Percentiles rank a stretch among this genome's conserved stretches.
Evolutionary conservation across 768 basidiomycete genomes (phyloP).

Genomic region (Tricholomella constricta): DNA sequence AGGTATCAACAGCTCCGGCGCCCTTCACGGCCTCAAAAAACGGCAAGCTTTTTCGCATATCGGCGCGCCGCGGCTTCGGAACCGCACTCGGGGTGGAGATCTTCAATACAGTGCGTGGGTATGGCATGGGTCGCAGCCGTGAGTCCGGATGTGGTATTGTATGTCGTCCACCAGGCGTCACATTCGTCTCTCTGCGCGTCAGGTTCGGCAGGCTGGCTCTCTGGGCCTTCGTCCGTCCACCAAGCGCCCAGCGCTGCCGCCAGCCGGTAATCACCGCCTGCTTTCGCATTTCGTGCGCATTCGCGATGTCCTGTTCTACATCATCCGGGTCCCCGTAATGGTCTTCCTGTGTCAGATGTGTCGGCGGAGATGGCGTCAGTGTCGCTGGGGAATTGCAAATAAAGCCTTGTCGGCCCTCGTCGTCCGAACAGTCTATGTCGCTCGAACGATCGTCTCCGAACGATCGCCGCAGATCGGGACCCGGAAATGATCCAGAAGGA

Average conservation of each 20-base stretch:
- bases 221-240: slow-evolving; percentile 38
- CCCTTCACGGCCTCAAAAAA: slow-evolving; percentile 19
- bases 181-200: slow-evolving; percentile 45
- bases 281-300: slow-evolving; percentile 30
- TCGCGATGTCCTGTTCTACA: slow-evolving; percentile 24
- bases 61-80: slow-evolving; percentile 17
- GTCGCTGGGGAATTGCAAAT: slow-evolving; percentile 28
- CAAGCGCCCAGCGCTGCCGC: slow-evolving; percentile 53
- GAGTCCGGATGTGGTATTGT: slow-evolving; percentile 19
- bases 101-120: slow-evolving; percentile 16
- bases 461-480: slow-evolving; percentile 46
- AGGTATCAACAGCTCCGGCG: neutral
- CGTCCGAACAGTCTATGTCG: slow-evolving; percentile 45
- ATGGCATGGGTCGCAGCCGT: slow-evolving; percentile 16
- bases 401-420: slow-evolving; percentile 22
- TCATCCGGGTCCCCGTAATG: slow-evolving; percentile 31
- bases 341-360: slow-evolving; percentile 24
- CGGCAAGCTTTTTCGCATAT: slow-evolving; percentile 25
- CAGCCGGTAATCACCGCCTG: slow-evolving; percentile 54
- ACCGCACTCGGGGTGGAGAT: neutral
- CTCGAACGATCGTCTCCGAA: slow-evolving; percentile 45
- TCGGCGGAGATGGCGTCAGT: slow-evolving; percentile 40
- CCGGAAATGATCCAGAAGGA: slow-evolving; percentile 18
- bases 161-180: slow-evolving; percentile 45
- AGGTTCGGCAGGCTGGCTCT: slow-evolving; percentile 27